Evolutionary conservation across 2,329 filamentous ascomycete genomes (phyloP).

Genomic region (Colletotrichum liaoningense): DNA sequence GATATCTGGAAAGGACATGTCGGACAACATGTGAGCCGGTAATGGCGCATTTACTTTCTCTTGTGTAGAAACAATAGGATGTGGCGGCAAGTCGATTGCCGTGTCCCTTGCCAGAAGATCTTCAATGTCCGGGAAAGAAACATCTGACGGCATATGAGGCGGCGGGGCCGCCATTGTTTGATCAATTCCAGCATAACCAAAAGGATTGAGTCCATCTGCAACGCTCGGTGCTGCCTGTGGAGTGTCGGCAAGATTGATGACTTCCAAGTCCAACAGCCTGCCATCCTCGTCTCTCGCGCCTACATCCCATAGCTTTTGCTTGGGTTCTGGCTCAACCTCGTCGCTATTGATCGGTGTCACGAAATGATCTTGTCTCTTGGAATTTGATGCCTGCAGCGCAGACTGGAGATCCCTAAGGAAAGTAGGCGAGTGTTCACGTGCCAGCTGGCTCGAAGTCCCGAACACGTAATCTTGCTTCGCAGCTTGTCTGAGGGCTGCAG

Average conservation of each 20-base stretch:
- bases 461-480: conserved; percentile 82
- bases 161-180: background rate
- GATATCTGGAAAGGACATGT: conserved; percentile 30
- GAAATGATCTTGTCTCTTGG: conserved; percentile 50
- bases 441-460: conserved; percentile 87
- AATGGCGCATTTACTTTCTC: background rate
- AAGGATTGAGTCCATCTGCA: conserved; percentile 47
- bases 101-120: conserved; percentile 12
- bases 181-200: conserved; percentile 46
- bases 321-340: conserved; percentile 45
- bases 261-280: conserved; percentile 70
- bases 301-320: conserved; percentile 73
- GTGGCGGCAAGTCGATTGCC: background rate
- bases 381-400: conserved; percentile 70
- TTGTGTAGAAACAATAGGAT: background rate
- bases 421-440: conserved; percentile 76
- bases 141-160: conserved; percentile 17
- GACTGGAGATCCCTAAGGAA: conserved; percentile 71
- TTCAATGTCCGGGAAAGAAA: conserved; percentile 30
- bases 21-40: conserved; percentile 1
- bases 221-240: conserved; percentile 41
- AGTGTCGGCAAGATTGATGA: conserved; percentile 68
- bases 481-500: conserved; percentile 73
- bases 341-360: conserved; percentile 53
- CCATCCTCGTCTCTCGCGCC: conserved; percentile 75